Evolutionary conservation across 164 flowering plant genomes (phyloP), one percentile per base, ranked within the genome.

Genomic region (Nymphaea colorata): DNA sequence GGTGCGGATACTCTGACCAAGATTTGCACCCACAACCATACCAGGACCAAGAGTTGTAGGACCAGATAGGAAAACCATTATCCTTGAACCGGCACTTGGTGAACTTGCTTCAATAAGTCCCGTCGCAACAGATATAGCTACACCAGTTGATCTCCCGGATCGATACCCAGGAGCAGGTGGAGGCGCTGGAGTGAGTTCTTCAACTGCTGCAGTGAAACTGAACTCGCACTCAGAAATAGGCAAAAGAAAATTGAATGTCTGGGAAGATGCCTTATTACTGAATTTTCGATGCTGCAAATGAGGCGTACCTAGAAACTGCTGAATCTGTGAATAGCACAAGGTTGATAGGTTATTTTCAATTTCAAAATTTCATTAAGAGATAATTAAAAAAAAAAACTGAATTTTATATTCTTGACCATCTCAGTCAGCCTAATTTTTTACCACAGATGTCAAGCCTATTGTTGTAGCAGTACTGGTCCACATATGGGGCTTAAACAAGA

Each of bases 31-130:
- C 42, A 94, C 97, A 67, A 94, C 77, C 64, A 81, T 81, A 44
- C 96, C 97, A 0, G 97, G 96, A 43, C 98, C 97, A 6, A 82
- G 6, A 61, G 98, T 91, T 67, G 96, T 86, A 66, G 98, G 98
- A 5, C 98, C 98, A 14, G 96, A 85, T 17, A 96, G 88, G 82
- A 91, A 91, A 70, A 91, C 89, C 95, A 94, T 84, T 68, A 91
- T 73, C 61, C 92, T 80, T 6, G 89, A 78, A 15, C 97, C 96
- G 14, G 82, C 81, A 55, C 67, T 81, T 16, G 81, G 69, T 25
- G 55, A 71, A 81, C 89, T 87, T 69, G 84, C 96, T 81, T 94
- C 96, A 45, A 94, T 77, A 77, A 91, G 90, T 64, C 86, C 96
- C 47, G 85, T 66, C 12, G 96, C 86, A 67, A 82, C 81, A 64